A percentile compares a stretch with the other conserved stretches of the same genome.
Conservation (phyloP, 2,329 filamentous ascomycete genomes). For the Diatrype stigma region DNA sequence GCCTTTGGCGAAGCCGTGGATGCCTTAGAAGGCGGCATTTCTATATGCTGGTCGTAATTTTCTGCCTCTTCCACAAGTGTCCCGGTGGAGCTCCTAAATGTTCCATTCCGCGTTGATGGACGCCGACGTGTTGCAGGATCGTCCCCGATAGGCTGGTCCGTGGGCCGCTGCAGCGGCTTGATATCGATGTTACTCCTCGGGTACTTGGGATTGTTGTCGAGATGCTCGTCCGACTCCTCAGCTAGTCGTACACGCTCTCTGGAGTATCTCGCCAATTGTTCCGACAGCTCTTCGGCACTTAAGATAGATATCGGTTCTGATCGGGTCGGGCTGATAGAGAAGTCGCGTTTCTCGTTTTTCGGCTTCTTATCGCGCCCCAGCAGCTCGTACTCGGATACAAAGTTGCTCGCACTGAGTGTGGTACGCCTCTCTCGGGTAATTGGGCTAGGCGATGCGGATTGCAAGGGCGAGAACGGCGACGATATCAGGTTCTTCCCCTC, state of each 20-base stretch:
- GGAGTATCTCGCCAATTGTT: too few relatives aligned
- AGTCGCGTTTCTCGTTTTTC: neutral
- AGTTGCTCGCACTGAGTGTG: slow-evolving; percentile 3
- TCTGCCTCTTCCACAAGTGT: neutral
- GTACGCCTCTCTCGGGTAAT: slow-evolving; percentile 17
- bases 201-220: neutral
- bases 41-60: neutral
- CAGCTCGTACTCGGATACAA: neutral
- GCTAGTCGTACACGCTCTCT: too few relatives aligned
- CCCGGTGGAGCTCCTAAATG: too few relatives aligned
- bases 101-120: neutral
- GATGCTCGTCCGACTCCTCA: neutral
- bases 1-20: slow-evolving; percentile 1
- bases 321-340: too few relatives aligned
- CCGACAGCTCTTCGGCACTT: too few relatives aligned
- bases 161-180: neutral
- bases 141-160: neutral
- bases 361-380: neutral
- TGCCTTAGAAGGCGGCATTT: neutral
- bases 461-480: slow-evolving; percentile 31
- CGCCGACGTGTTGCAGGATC: neutral
- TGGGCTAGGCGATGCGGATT: slow-evolving; percentile 14
- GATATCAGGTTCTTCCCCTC: slow-evolving; percentile 36
- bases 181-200: neutral
- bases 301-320: too few relatives aligned